Base-by-base conservation (phyloP, 2,329 filamentous ascomycete genomes). In the Colletotrichum tropicale region DNA sequence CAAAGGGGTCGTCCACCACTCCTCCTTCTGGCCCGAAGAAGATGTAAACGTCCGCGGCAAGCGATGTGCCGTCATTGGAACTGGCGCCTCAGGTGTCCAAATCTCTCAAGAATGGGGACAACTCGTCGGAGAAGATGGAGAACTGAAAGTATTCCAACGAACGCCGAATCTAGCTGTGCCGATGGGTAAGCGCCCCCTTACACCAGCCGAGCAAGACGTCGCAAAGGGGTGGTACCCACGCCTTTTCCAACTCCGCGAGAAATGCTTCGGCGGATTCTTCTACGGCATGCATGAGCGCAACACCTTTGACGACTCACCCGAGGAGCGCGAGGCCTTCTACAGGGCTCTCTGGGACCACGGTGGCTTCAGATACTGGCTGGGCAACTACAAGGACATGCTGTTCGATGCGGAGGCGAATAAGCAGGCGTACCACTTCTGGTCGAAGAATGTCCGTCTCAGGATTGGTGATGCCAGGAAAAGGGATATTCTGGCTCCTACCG, bases 81-180 rank as follows among this genome's bases (percentile, higher is more conserved):
- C 91, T 0, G 92, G 92, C 2, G 90, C 92, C 0, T 91, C 91
- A 0, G 92, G 92, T 1, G 89, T 94, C 2, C 92, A 94, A 78
- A 89, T 93, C 58, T 87, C 89, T 1, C 92, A 94, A 77, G 91
- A 91, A 69, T 90, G 89, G 82, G 90, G 88, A 3, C 48, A 66
- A 26, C 34, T 56, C 8, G 74, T 76, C 18, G 89, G 89, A 4
- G 80, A 86, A 15, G 91, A 88, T 1, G 87, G 85, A 8, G 82
- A 88, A 2, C 77, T 94, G 28, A 88, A 84, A 4, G 90, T 94
- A 43, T 93, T 94, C 81, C 92, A 94, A 79, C 88, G 93, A 13
- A 94, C 92, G 1, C 93, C 93, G 0, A 94, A 94, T 74, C 84
- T 93, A 8, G 91, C 91, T 0, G 79, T 94, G 1, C 92, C 92